These are phyloP conservation scores for Penicillium sp. DNA, from an alignment of 2,329 filamentous ascomycete species.

Conservation along the genomic window DNA sequence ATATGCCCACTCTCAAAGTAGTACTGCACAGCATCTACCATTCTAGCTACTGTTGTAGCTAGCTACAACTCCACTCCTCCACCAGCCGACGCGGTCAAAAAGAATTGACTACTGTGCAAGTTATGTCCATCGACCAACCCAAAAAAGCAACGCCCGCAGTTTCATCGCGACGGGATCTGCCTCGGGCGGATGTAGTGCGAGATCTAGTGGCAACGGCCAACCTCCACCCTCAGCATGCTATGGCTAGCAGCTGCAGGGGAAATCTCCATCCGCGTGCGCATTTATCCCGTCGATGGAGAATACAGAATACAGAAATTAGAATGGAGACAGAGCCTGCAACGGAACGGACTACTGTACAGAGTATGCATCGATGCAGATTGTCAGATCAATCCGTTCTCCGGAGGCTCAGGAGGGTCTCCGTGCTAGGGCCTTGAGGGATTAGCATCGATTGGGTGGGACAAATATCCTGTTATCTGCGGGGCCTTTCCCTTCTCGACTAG, in stretches of 20 bases:
- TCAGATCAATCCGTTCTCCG: constrained; percentile 19
- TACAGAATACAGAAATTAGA: background rate
- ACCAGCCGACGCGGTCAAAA: background rate
- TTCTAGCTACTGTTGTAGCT: background rate
- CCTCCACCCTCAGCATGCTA: constrained; percentile 8
- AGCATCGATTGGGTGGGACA: background rate
- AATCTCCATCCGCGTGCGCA: background rate
- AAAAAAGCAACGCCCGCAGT: constrained; percentile 2
- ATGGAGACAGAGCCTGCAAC: background rate
- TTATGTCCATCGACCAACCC: background rate
- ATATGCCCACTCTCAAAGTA: background rate
- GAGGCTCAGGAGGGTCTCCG: constrained; percentile 16
- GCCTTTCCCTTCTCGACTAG: background rate
- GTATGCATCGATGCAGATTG: background rate
- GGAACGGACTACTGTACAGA: background rate
- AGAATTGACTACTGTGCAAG: background rate
- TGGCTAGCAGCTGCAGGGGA: constrained; percentile 11
- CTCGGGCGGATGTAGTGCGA: constrained; percentile 5
- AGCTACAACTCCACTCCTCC: background rate
- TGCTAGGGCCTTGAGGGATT: background rate
- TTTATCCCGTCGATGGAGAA: constrained; percentile 10
- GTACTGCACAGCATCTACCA: background rate
- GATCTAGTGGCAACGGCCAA: constrained; percentile 25
- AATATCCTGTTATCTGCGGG: background rate
- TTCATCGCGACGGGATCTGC: constrained; percentile 5